Base-by-base conservation (phyloP, 306 rosid species). In the Vigna nakashimae region DNA sequence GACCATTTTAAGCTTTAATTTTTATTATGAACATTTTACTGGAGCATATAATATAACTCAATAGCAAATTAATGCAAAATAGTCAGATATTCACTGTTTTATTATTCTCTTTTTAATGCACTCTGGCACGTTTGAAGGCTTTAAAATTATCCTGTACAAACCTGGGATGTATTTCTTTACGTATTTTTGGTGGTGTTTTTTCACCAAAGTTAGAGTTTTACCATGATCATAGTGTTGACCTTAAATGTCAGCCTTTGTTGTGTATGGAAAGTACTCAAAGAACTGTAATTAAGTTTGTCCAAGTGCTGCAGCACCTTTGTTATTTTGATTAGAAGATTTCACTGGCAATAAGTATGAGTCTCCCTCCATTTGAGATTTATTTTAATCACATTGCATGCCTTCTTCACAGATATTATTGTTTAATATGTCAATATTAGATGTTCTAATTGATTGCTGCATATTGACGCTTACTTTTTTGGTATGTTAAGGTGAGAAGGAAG, bases 401-500 rank as follows among this genome's bases (percentile, higher is more conserved):
- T 42, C 8, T 42, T 12, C 3, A 9, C 12, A 42, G 46, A 42
- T 42, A 42, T 42, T 42, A 2, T 42, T 42, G 43, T 38, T 38
- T 7, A 2, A 8, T 38, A 1, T 38, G 2, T 9, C 46, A 9
- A 42, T 42, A 42, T 42, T 42, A 42, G 13, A 42, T 42, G 46
- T 9, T 42, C 12, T 42, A 2, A 42, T 42, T 42, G 13, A 42
- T 42, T 42, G 12, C 46, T 42, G 4, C 13, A 40, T 40, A n/a
- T 72, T 82, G 60, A 50, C 73, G 49, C 32, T 49, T 20, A 3
- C 32, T 48, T 83, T 22, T 43, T 51, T 74, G 34, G 45, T 22
- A 5, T 36, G 68, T 80, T 77, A 89, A 95, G 98, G 93, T 95
- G 53, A 86, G 98, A 74, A 95, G 85, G 91, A 91, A 88, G 87